These are phyloP conservation scores for Polytrichum commune DNA, from an alignment of 225 moss, liverwort and hornwort species.

Conservation along the genomic window DNA sequence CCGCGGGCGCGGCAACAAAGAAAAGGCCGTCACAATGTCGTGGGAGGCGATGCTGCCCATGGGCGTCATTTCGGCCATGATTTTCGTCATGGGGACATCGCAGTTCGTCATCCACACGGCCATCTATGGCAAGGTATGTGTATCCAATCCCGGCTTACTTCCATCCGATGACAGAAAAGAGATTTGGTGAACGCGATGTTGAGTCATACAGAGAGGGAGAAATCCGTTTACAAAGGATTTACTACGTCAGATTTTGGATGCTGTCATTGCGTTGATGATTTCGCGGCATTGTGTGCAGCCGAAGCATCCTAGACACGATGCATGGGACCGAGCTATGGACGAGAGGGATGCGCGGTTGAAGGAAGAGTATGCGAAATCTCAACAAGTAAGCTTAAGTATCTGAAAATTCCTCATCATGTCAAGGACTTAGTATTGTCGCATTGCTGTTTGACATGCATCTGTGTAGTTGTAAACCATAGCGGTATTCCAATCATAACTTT, in stretches of 20 bases:
- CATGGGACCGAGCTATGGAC: conserved; percentile 90
- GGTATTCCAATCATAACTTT: no score
- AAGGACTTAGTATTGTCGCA: no score
- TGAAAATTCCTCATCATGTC: no score
- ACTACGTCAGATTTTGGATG: no score
- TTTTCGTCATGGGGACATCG: conserved; percentile 70
- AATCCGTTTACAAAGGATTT: not conserved
- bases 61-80: conserved; percentile 76
- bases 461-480: no score
- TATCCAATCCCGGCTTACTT: no score
- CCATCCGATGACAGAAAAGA: no score
- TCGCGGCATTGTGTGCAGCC: conserved; percentile 38
- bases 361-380: conserved; percentile 39
- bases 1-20: not conserved
- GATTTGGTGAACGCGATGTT: no score
- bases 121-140: conserved; percentile 63
- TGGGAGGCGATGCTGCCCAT: conserved; percentile 76
- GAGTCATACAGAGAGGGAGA: no score
- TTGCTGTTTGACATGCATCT: no score
- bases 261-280: no score
- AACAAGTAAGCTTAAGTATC: conserved; percentile 18
- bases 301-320: conserved; percentile 82
- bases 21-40: conserved; percentile 26
- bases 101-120: conserved; percentile 62
- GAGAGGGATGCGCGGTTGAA: conserved; percentile 73